phyloP scores from a whole-genome alignment of 2,329 filamentous ascomycete genomes.

The Fusarium buharicum region DNA sequence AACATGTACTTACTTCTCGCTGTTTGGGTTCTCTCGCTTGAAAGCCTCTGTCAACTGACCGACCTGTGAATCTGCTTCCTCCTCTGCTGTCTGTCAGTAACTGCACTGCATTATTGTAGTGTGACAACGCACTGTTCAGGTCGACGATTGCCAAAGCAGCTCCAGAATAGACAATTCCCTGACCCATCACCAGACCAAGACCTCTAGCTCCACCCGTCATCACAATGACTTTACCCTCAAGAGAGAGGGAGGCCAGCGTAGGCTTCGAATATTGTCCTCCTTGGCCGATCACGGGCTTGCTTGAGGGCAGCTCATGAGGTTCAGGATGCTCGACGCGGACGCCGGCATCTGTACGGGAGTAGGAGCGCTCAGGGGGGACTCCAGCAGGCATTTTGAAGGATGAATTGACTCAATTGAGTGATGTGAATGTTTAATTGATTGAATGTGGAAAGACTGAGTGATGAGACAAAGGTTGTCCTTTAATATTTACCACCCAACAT shows the following conservation, averaged over 20 bases:
- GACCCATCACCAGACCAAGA: slow-evolving; percentile 89
- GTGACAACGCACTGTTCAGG: slow-evolving; percentile 77
- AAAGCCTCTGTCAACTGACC: slow-evolving; percentile 78
- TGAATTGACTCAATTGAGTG: background rate
- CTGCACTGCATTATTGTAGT: background rate
- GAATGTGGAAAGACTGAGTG: background rate
- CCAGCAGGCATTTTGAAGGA: slow-evolving; percentile 24
- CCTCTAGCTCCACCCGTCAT: slow-evolving; percentile 92
- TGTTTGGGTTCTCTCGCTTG: slow-evolving; percentile 78
- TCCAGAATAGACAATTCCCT: slow-evolving; percentile 87
- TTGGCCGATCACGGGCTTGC: slow-evolving; percentile 75
- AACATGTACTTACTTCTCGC: slow-evolving; percentile 64
- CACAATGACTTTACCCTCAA: slow-evolving; percentile 83
- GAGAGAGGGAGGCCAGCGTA: slow-evolving; percentile 84
- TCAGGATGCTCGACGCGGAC: slow-evolving; percentile 83
- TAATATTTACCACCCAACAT: slow-evolving; percentile 4
- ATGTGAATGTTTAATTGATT: background rate
- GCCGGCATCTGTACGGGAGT: slow-evolving; percentile 81
- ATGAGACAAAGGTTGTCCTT: background rate
- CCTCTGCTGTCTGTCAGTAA: slow-evolving; percentile 63
- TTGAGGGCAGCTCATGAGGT: slow-evolving; percentile 76
- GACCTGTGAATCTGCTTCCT: slow-evolving; percentile 83
- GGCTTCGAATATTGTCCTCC: slow-evolving; percentile 85
- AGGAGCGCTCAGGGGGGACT: slow-evolving; percentile 48
- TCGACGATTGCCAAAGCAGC: slow-evolving; percentile 92